Base-by-base conservation (phyloP, 108 stramenopile species). In the Cyclostephanos invisitatus region DNA sequence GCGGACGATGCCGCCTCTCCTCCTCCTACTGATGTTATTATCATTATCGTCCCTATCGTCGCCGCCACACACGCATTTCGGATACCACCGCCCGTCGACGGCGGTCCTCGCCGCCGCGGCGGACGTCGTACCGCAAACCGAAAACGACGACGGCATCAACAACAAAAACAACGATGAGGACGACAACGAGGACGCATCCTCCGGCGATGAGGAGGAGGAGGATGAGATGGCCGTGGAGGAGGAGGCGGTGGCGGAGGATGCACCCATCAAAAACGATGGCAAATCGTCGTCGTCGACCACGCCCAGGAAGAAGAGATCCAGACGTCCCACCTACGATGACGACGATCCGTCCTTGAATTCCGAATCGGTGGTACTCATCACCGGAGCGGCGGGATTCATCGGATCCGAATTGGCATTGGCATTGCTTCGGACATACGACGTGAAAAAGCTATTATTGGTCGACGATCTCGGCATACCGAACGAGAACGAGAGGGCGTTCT, bases 341-440 rank as follows among this genome's bases (percentile, higher is more conserved):
- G 44, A 15, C 14, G 44, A 46, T 14, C 70, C 70, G 29, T n/a
- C 48, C 0, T 63, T 80, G 22, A 50, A 63, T 36, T 37, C 55
- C 28, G 48, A 79, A 28, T 89, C 88, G 9, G 92, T 94, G 21
- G 85, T 94, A 3, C 66, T 94, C 44, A 86, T 94, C 67, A 90
- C 87, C 10, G 93, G 93, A 7, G 91, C 89, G 22, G 93, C 91
- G 17, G 89, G 91, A 54, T 91, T 90, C 73, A 50, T 94, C 62
- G 93, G 93, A 35, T 86, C 84, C 20, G 88, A 91, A 73, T 56
- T 94, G 2, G 89, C 89, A 8, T 70, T 94, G 67, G 90, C 92
- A 22, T 74, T 94, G 38, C 76, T 84, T 44, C 87, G 90, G 17
- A 89, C 87, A 37, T 94, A 94, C 74, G 47, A 66, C 29, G 82